phyloP scores from a whole-genome alignment of 2,329 filamentous ascomycete genomes.

The Neoarthrinium moseri region DNA sequence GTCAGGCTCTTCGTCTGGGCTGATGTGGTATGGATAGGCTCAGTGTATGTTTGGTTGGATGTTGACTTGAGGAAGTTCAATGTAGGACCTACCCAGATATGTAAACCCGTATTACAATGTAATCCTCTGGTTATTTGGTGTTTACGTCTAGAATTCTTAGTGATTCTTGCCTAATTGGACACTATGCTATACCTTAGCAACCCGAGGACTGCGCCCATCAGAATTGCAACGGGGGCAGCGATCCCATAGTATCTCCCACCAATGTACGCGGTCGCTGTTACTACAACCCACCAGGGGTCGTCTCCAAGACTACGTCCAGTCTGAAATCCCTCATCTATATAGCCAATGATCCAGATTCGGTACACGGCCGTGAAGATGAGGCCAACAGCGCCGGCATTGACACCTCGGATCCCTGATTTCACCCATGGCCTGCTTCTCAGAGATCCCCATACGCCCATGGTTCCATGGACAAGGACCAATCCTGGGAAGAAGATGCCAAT shows the following conservation, averaged over 20 bases:
- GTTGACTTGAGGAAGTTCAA: too few species aligned
- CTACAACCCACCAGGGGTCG: slow-evolving; percentile 64
- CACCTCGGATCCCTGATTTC: slow-evolving; percentile 47
- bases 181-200: slow-evolving; percentile 20
- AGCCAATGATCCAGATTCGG: slow-evolving; percentile 61
- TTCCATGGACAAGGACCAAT: slow-evolving; percentile 46
- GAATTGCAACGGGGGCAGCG: slow-evolving; percentile 29
- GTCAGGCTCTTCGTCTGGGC: too few species aligned
- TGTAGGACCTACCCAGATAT: too few species aligned
- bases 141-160: too few species aligned
- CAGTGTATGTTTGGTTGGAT: too few species aligned
- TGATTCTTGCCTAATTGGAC: too few species aligned
- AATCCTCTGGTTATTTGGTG: too few species aligned
- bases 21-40: too few species aligned
- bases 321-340: slow-evolving; percentile 46
- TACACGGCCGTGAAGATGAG: slow-evolving; percentile 65
- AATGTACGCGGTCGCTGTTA: slow-evolving; percentile 43
- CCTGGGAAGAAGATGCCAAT: slow-evolving; percentile 54
- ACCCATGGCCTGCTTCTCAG: slow-evolving; percentile 46
- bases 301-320: slow-evolving; percentile 51
- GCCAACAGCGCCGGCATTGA: slow-evolving; percentile 61
- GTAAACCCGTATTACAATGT: too few species aligned
- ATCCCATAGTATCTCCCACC: slow-evolving; percentile 31
- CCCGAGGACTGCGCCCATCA: slow-evolving; percentile 32
- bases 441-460: slow-evolving; percentile 54